Base-by-base conservation (phyloP, 192 early-diverging fungal genomes). In the Coemansia sp. region DNA sequence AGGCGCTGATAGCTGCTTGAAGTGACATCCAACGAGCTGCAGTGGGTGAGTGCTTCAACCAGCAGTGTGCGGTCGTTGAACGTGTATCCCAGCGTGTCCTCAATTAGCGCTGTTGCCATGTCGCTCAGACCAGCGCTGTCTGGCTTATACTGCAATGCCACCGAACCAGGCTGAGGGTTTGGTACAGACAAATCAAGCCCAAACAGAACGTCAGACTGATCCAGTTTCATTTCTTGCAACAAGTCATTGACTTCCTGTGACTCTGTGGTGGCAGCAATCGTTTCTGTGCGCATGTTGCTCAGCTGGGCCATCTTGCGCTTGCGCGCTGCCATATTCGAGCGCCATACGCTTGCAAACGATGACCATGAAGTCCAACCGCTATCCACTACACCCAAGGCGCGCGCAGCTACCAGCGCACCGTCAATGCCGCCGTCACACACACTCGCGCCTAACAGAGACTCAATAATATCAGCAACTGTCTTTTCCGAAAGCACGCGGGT, bases 1-100 rank as follows among this genome's bases (percentile, higher is more conserved):
- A 98, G 83, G 8, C 95, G 87, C 75, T 98, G 91, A 69, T 95
- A 98, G 71, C 89, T 91, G 38, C 85, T 82, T 3, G 84, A 78
- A 5, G 55, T 47, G 1, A 83, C 74, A 37, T 86, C 77, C 14
- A 83, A 80, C 3, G 78, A 64, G 72, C 89, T 92, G 22, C 92
- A 88, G 63, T 97, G 95, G 0, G 95, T 95, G 55, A 97, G 71
- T 0, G 94, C 95, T 61, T 97, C 92, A 4, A 80, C 70, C 41
- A 92, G 71, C 25, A 94, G 61, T 3, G 72, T 43, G 3, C 81
- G 85, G 47, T 91, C 82, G 43, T 87, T 83, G 82, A 95, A 95
- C 26, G 57, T 74, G 64, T 94, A 91, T 3, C 87, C 82, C 45
- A 83, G 56, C 1, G 49, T 59, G 6, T 4, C 12, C 64, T 83